Evolutionary conservation across 495 filamentous ascomycete species (phyloP).

Genomic region (Talaromyces adpressus): DNA sequence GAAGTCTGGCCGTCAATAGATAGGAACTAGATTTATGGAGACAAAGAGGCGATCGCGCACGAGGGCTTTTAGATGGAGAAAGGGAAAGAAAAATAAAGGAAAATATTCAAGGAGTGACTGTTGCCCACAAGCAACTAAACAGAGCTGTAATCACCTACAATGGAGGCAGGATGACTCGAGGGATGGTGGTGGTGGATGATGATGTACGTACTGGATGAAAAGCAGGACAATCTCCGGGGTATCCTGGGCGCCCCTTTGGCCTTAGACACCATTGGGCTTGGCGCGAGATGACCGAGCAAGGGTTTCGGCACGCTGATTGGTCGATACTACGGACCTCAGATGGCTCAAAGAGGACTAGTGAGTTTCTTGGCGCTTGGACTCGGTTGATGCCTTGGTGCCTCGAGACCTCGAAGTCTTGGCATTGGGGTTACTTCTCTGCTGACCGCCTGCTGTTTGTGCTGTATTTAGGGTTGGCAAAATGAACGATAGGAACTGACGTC

Average conservation of each 20-base stretch:
- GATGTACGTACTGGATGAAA: background rate
- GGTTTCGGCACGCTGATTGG: background rate
- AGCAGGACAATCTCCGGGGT: constrained; percentile 1
- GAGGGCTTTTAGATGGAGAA: background rate
- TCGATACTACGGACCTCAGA: background rate
- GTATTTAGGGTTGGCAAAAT: background rate
- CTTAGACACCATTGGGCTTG: background rate
- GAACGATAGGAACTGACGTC: constrained; percentile 4
- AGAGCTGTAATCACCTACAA: background rate
- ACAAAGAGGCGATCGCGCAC: constrained; percentile 1
- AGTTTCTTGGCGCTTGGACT: background rate
- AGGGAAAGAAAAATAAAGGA: background rate
- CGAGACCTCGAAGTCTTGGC: background rate
- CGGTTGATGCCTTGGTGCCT: constrained; percentile 3
- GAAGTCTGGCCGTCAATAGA: constrained; percentile 9
- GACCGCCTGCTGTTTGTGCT: background rate
- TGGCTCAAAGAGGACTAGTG: background rate
- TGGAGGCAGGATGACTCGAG: background rate
- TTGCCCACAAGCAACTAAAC: background rate
- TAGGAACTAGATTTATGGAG: background rate
- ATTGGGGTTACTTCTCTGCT: background rate
- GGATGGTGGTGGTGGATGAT: background rate
- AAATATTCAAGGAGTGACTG: constrained; percentile 4
- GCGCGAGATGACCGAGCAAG: background rate
- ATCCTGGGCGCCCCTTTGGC: background rate